Percentiles rank a stretch among this genome's conserved stretches.
These are phyloP conservation scores for Candida hispaniensis DNA, from an alignment of 805 yeast species.

Conservation along the genomic window DNA sequence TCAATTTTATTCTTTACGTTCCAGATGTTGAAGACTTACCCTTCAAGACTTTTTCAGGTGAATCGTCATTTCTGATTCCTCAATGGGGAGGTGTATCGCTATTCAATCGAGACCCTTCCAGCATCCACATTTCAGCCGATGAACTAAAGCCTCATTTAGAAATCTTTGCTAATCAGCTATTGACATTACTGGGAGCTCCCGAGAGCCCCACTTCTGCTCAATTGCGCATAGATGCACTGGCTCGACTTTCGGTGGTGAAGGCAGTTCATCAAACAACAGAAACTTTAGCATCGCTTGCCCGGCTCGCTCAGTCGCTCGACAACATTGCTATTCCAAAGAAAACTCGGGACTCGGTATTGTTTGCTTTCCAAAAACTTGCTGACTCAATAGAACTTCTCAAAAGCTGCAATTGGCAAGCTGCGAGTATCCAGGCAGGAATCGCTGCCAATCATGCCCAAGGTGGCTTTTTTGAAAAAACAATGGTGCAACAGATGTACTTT, in stretches of 20 bases:
- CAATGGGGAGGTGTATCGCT: constrained; percentile 81
- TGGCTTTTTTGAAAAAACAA: constrained; percentile 87
- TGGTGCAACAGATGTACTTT: constrained; percentile 90
- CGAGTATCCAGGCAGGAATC: constrained; percentile 35
- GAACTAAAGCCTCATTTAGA: constrained; percentile 52
- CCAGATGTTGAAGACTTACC: constrained; percentile 44
- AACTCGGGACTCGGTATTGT: constrained; percentile 48
- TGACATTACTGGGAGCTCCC: constrained; percentile 63
- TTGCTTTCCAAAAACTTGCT: constrained; percentile 38
- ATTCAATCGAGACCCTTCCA: constrained; percentile 31
- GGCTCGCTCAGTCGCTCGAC: constrained; percentile 55
- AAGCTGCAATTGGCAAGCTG: constrained; percentile 33
- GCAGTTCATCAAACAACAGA: constrained; percentile 54
- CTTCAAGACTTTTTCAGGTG: constrained; percentile 29
- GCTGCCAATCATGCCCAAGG: constrained; percentile 52
- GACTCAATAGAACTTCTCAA: constrained; percentile 29
- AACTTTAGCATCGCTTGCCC: constrained; percentile 62
- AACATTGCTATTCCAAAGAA: constrained; percentile 76
- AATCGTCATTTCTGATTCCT: constrained; percentile 59
- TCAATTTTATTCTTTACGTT: constrained; percentile 61
- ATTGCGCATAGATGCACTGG: constrained; percentile 55
- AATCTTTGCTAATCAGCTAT: constrained; percentile 62
- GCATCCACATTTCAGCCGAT: constrained; percentile 24
- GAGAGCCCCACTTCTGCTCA: constrained; percentile 44
- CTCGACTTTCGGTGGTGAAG: constrained; percentile 46